These are phyloP conservation scores for Tylopilus orsonianus DNA, from an alignment of 1,284 basidiomycete genomes.

Conservation along the genomic window DNA sequence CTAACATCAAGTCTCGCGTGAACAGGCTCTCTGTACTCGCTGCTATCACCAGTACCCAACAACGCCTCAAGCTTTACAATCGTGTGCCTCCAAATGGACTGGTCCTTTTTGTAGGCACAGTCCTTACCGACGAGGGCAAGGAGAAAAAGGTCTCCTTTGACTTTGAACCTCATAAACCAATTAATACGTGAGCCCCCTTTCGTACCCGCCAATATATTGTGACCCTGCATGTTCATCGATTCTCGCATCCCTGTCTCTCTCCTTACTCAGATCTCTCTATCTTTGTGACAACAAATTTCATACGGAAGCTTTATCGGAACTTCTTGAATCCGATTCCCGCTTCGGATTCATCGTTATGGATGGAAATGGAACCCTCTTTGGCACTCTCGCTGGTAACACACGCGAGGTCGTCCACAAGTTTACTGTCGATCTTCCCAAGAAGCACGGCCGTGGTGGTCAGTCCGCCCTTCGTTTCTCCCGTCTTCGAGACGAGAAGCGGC, in stretches of 20 bases:
- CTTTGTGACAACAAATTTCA: constrained; percentile 99
- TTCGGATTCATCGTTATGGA: constrained; percentile 99
- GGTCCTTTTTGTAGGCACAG: constrained; percentile 96
- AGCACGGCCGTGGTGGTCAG: constrained; percentile 99
- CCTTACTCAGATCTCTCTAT: constrained; percentile 77
- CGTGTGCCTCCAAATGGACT: constrained; percentile 96
- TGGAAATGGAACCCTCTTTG: constrained; percentile 95
- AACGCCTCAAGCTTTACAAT: constrained; percentile 95
- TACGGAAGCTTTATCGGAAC: constrained; percentile 94
- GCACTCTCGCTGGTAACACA: constrained; percentile 95
- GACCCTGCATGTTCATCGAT: constrained; percentile 6
- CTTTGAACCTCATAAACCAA: constrained; percentile 97
- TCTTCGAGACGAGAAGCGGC: constrained; percentile 97
- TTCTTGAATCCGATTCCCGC: constrained; percentile 95
- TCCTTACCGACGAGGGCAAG: constrained; percentile 97
- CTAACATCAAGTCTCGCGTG: constrained; percentile 99
- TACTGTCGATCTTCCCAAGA: constrained; percentile 98
- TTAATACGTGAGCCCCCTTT: constrained; percentile 81
- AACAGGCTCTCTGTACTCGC: constrained; percentile 97
- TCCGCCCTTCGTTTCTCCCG: constrained; percentile 99
- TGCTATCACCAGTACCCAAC: constrained; percentile 99
- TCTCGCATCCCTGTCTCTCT: constrained; percentile 1
- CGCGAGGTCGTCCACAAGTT: constrained; percentile 98
- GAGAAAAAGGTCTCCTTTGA: constrained; percentile 99
- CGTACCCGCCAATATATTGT: not conserved